These are phyloP conservation scores for Furcasterigmium furcatum DNA, from an alignment of 2,329 filamentous ascomycete genomes.

Conservation along the genomic window DNA sequence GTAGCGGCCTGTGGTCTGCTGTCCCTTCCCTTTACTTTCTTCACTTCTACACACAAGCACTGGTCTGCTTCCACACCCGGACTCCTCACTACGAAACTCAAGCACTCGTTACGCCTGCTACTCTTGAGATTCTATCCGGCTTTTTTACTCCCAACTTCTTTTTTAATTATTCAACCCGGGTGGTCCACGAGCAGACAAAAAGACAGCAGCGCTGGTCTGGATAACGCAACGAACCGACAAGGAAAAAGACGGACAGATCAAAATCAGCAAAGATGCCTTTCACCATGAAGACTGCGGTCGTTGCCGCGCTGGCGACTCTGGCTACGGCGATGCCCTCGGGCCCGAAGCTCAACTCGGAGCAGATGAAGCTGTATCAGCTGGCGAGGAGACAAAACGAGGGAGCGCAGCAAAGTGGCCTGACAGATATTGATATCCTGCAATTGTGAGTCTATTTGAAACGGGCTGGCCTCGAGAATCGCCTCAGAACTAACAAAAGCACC, in stretches of 20 bases:
- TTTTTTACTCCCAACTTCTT: constrained; percentile 11
- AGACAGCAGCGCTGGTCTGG: constrained; percentile 4
- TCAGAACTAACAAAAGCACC: not conserved
- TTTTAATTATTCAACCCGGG: no score
- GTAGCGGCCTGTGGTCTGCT: constrained; percentile 7
- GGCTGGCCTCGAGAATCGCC: not conserved
- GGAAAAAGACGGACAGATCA: constrained; percentile 18
- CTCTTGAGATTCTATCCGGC: no score
- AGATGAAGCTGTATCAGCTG: constrained; percentile 42
- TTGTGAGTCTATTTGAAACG: constrained; percentile 51
- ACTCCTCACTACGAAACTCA: constrained; percentile 18
- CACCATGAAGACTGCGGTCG: constrained; percentile 38
- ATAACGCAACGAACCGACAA: not conserved
- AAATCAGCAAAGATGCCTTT: constrained; percentile 37
- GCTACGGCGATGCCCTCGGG: constrained; percentile 43
- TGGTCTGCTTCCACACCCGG: constrained; percentile 43
- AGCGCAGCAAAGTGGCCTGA: constrained; percentile 41
- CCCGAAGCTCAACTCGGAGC: constrained; percentile 37
- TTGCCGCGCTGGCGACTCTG: constrained; percentile 41
- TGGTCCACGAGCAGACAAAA: no score
- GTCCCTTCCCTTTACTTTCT: constrained; percentile 22
- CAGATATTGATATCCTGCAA: constrained; percentile 54
- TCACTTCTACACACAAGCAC: constrained; percentile 39
- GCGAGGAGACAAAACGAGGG: constrained; percentile 48
- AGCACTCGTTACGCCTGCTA: not conserved